These are phyloP conservation scores for Xerocomellus chrysenteron DNA, from an alignment of 768 basidiomycete species.

Conservation along the genomic window DNA sequence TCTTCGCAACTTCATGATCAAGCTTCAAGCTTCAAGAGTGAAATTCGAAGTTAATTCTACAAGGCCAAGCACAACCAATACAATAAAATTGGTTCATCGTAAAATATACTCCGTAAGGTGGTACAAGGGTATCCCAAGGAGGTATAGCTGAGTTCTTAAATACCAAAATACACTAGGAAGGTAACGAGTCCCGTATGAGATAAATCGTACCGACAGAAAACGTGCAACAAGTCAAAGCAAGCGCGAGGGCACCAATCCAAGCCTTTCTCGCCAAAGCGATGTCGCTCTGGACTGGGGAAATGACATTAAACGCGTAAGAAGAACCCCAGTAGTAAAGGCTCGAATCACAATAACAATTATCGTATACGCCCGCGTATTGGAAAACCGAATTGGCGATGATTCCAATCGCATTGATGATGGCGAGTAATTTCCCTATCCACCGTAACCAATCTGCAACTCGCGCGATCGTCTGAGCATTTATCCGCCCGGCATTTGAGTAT, in stretches of 20 bases:
- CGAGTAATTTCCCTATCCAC: conserved; percentile 28
- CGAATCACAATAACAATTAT: conserved; percentile 32
- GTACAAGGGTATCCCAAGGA: too few species aligned
- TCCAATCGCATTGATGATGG: conserved; percentile 27
- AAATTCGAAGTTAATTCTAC: too few species aligned
- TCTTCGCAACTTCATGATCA: too few species aligned
- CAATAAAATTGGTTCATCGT: too few species aligned
- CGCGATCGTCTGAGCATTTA: not conserved
- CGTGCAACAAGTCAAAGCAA: conserved; percentile 25
- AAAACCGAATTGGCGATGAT: conserved; percentile 29
- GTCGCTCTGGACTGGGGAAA: conserved; percentile 18
- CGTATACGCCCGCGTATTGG: conserved; percentile 28
- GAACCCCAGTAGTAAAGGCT: conserved; percentile 20
- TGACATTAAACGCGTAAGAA: conserved; percentile 30
- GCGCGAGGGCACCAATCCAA: conserved; percentile 39
- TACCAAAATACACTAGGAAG: not conserved
- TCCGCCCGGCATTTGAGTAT: too few species aligned
- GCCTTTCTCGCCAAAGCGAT: conserved; percentile 26
- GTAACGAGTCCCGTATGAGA: conserved; percentile 26
- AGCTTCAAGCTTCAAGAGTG: too few species aligned
- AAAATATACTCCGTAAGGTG: too few species aligned
- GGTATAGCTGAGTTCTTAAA: not conserved
- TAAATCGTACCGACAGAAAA: conserved; percentile 31
- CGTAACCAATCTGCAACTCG: conserved; percentile 20
- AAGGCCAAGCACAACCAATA: too few species aligned